Conservation (phyloP, 1,284 basidiomycete species). For the Somion occarium region DNA sequence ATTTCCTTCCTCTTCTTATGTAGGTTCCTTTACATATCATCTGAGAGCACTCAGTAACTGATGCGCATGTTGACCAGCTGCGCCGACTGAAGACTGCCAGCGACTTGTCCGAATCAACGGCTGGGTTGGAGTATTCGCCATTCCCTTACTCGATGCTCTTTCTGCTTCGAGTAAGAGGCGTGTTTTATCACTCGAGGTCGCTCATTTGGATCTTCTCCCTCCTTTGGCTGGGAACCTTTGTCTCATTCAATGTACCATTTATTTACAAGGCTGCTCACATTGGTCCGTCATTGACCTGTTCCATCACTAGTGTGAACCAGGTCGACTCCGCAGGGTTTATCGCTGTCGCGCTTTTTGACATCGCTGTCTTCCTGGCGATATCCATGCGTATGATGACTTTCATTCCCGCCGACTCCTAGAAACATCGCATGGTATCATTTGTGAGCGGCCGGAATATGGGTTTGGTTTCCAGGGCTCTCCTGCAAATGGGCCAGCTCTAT, state of each 20-base stretch:
- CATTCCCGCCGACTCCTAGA: too few relatives aligned
- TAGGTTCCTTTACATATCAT: neutral
- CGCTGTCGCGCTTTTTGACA: neutral
- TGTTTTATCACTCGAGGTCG: neutral
- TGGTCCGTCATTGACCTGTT: neutral
- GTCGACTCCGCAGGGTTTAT: constrained; percentile 1
- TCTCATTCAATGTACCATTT: neutral
- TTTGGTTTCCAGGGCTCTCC: neutral
- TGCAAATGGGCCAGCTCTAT: neutral
- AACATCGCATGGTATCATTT: neutral
- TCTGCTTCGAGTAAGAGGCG: constrained; percentile 1
- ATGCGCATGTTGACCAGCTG: neutral
- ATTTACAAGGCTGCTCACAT: neutral
- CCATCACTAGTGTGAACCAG: neutral
- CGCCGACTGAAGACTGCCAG: neutral
- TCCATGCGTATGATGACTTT: neutral
- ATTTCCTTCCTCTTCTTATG: neutral
- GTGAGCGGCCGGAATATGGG: neutral
- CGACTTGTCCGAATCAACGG: neutral
- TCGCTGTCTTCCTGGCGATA: constrained; percentile 1
- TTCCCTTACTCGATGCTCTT: constrained; percentile 6
- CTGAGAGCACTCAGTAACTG: neutral
- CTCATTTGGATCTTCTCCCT: neutral
- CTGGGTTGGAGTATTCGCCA: neutral
- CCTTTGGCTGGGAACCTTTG: neutral